Evolutionary conservation across 2,329 filamentous ascomycete species (phyloP), one percentile per base, ranked within the genome.

Genomic region (Nemania sp.): DNA sequence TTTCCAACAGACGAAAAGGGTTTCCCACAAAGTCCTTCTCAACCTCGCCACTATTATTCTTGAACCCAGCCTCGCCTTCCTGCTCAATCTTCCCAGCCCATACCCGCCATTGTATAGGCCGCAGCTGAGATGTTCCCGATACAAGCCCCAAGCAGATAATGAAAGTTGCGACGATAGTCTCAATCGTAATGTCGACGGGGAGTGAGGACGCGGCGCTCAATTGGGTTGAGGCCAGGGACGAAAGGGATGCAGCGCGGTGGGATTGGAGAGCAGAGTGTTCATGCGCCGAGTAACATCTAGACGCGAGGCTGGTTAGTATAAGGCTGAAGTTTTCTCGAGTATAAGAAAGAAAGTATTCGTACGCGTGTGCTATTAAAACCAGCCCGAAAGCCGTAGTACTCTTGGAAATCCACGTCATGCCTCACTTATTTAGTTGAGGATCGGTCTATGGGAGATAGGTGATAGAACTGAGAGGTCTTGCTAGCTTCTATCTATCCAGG

Each of bases 231-330:
- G 82, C 75, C 49, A 84, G 78, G 32, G 83, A 81, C 51, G 83
- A 78, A 61, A 84, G 80, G 38, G 84, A 83, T 58, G 85, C 83
- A 60, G 80, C 78, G 62, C 82, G 81, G 73, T 85, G 85, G 64
- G 90, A 87, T 73, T 90, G 88, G 57, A 97, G 87, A 24, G 90
- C 86, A 6, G 93, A 92, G 82, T 97, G 93, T 82, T 99, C 96
- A 81, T 97, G 92, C 54, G 94, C 94, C 59, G 96, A 99, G 82
- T 98, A 99, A 82, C 94, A 97, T 71, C 96, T 99, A 78, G 62
- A 65, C 43, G 60, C 55, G 66, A 26, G 54, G 47, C 49, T 53
- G 51, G 62, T 72, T 41, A 73, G 62, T 38, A 65, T 7, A 11
- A 2, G 11, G 53, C 49, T n/a, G 7, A 61, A 56, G 56, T 47